Conservation (phyloP, 2,329 filamentous ascomycete species). For the Rosellinia necatrix region DNA sequence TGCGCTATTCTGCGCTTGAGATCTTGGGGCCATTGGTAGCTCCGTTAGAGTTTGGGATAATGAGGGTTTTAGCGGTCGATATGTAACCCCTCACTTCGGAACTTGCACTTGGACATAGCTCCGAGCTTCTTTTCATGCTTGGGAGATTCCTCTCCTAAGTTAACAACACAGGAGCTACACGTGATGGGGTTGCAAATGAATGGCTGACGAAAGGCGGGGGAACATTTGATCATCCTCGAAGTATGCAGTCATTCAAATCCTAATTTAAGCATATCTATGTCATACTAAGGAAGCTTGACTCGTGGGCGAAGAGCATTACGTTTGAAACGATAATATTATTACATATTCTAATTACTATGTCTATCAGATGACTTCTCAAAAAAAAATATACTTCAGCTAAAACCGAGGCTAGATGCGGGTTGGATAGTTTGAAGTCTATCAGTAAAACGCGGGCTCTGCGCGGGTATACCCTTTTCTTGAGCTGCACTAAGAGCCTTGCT, state of each 20-base stretch:
- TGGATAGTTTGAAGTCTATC: neutral
- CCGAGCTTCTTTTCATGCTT: neutral
- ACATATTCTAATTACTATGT: neutral
- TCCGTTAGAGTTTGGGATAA: no score
- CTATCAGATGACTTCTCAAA: neutral
- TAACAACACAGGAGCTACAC: neutral
- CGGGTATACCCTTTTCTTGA: neutral
- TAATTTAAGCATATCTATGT: slow-evolving; percentile 16
- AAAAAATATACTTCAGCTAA: slow-evolving; percentile 17
- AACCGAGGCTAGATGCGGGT: neutral
- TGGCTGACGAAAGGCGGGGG: neutral
- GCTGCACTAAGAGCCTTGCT: neutral
- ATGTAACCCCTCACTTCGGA: no score
- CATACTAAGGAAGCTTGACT: slow-evolving; percentile 15
- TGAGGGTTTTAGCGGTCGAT: no score
- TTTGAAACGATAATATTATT: neutral
- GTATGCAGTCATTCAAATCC: slow-evolving; percentile 1
- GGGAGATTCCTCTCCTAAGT: neutral
- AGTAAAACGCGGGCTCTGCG: no score
- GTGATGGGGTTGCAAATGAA: neutral
- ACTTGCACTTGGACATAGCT: neutral
- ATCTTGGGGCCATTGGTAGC: no score
- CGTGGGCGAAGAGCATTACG: neutral
- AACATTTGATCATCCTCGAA: neutral
- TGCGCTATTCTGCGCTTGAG: no score